These are phyloP conservation scores for Lodderomyces pseudojiufengensis DNA, from an alignment of 1,139 yeast species.

Conservation along the genomic window DNA sequence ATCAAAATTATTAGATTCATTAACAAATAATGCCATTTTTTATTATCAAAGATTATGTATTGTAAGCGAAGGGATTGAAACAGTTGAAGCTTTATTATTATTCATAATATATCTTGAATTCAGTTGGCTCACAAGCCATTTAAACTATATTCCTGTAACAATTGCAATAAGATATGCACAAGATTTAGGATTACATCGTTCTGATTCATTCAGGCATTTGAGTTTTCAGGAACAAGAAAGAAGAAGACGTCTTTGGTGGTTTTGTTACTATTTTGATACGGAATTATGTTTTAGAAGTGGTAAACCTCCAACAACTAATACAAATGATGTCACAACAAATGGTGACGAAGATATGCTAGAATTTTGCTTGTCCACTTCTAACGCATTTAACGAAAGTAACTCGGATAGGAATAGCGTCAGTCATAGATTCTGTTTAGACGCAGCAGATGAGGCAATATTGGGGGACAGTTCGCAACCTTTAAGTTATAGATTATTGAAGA, in stretches of 20 bases:
- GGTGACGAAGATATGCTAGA: constrained; percentile 14
- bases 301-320: constrained; percentile 55
- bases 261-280: constrained; percentile 51
- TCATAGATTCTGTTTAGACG: not conserved
- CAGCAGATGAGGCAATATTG: constrained; percentile 1
- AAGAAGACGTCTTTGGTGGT: constrained; percentile 53
- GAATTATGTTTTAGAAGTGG: constrained; percentile 55
- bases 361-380: constrained; percentile 4
- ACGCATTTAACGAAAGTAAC: not conserved
- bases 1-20: constrained; percentile 21
- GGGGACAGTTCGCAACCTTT: constrained; percentile 6
- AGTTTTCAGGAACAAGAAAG: constrained; percentile 32
- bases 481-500: constrained; percentile 2
- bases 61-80: constrained; percentile 47
- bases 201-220: constrained; percentile 43
- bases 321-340: constrained; percentile 43
- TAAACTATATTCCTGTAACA: constrained; percentile 42
- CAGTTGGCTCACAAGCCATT: constrained; percentile 39
- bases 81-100: constrained; percentile 48
- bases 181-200: constrained; percentile 63
- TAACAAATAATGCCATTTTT: constrained; percentile 37
- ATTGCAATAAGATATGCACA: constrained; percentile 59
- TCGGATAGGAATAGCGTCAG: not conserved
- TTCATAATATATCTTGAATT: constrained; percentile 45
- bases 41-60: constrained; percentile 48